Evolutionary conservation across 2,329 filamentous ascomycete species (phyloP), one percentile per base, ranked within the genome.

Genomic region (Aspergillus melleus): DNA sequence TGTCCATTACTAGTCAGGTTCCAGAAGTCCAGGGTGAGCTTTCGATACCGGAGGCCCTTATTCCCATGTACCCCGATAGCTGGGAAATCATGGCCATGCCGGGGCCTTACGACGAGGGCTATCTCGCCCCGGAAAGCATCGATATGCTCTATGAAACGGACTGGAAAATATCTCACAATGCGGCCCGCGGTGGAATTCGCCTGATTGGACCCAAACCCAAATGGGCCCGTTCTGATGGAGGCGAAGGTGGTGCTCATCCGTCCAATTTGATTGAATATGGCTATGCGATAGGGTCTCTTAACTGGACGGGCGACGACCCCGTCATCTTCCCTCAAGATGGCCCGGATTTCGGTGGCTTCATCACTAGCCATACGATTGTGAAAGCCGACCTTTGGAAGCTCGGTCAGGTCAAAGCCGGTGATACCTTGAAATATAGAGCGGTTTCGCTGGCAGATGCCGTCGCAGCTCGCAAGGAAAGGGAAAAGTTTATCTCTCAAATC

Each of bases 121-220:
- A 83, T 63, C 71, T 87, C 11, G 68, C 76, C 0, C 68, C 77
- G 0, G 80, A 84, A 54, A 83, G 83, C 57, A 80, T 86, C 53
- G 79, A 84, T 10, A 84, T 83, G 74, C 77, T 88, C 2, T 88
- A 86, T 70, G 72, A 74, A 5, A 83, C 81, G 0, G 73, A 79
- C n/a, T 88, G 84, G 83, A 84, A 84, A 52, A 77, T 88, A 2
- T 84, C 82, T 0, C 86, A 88, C 64, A 88, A 88, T 60, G 81
- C 84, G 0, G 84, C 83, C 12, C 77, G 87, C 58, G 84, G 81
- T 46, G 87, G 85, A 0, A 84, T 89, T 26, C 80, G 86, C 6
- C 77, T 89, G 0, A 72, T 86, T 1, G 86, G 86, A 0, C 85
- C 86, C 0, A 79, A 81, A 0, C 84, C 84, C 0, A 79, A 82